Conservation (phyloP, 306 rosid genomes). For the Aeschynomene evenia region DNA sequence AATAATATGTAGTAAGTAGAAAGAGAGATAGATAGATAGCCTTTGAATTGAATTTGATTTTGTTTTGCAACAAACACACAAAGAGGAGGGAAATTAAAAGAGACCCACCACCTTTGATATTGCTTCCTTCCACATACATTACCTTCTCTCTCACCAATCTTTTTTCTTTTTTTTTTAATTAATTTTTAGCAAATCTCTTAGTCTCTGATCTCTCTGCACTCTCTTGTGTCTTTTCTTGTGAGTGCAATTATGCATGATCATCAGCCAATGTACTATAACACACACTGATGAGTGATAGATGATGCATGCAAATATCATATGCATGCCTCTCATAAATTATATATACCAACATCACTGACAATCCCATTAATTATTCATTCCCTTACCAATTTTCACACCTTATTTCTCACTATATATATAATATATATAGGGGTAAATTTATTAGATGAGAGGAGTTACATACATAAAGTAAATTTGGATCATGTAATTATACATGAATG, state of each 20-base stretch:
- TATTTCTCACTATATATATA: too few relatives aligned
- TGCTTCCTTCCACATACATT: slow-evolving; percentile 43
- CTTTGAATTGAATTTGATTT: too few relatives aligned
- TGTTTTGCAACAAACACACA: slow-evolving; percentile 41
- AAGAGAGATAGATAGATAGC: slow-evolving; percentile 7
- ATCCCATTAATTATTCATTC: slow-evolving; percentile 42
- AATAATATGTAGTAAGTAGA: slow-evolving; percentile 32
- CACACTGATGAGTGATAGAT: too few relatives aligned
- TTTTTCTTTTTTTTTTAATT: too few relatives aligned
- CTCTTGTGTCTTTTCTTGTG: slow-evolving; percentile 49
- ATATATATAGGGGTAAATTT: too few relatives aligned
- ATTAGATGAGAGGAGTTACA: too few relatives aligned
- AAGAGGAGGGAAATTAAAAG: slow-evolving; percentile 31
- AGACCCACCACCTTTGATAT: slow-evolving; percentile 45
- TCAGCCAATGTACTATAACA: slow-evolving; percentile 32
- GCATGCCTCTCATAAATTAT: slow-evolving; percentile 50
- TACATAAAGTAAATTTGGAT: too few relatives aligned
- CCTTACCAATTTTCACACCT: background rate
- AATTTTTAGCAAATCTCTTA: too few relatives aligned
- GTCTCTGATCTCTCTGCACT: slow-evolving; percentile 18
- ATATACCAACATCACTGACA: slow-evolving; percentile 42
- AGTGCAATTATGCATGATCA: slow-evolving; percentile 48
- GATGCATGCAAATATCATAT: too few relatives aligned
- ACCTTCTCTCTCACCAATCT: background rate
- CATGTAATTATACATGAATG: too few relatives aligned